Percentiles rank a stretch among this genome's conserved stretches.
Conservation (phyloP, 179 eudicot genomes). For the Dionaea muscipula region DNA sequence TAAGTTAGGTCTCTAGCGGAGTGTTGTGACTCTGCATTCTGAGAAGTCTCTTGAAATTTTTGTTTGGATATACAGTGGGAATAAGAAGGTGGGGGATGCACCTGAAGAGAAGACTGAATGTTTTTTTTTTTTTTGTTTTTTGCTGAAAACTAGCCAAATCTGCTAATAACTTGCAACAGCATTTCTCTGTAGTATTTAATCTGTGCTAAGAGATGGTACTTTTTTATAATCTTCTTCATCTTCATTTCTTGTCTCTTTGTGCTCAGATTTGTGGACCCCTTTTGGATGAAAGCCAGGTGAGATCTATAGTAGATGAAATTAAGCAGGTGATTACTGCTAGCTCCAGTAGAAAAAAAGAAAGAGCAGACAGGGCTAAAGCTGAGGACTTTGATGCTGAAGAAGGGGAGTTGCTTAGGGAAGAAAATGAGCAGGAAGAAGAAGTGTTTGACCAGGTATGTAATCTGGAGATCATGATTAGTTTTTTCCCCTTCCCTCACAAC, state of each 20-base stretch:
- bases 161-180: no score
- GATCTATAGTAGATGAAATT: slow-evolving; percentile 79
- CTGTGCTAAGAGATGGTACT: no score
- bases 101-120: no score
- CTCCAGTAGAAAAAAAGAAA: slow-evolving; percentile 68
- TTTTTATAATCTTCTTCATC: no score
- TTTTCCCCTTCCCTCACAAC: neutral
- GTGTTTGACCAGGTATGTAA: slow-evolving; percentile 76
- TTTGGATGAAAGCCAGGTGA: slow-evolving; percentile 79
- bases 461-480: neutral
- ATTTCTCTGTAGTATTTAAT: no score
- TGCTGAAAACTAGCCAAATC: no score
- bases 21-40: no score
- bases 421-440: slow-evolving; percentile 94
- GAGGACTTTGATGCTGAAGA: slow-evolving; percentile 99
- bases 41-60: no score
- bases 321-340: slow-evolving; percentile 91
- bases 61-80: no score
- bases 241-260: slow-evolving; percentile 7
- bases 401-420: slow-evolving; percentile 75
- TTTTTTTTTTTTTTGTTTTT: no score
- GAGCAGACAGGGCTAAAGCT: slow-evolving; percentile 84
- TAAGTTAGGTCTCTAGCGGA: no score
- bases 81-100: no score
- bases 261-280: slow-evolving; percentile 66